Base-by-base conservation (phyloP, 495 filamentous ascomycete species). In the Penicillium alfredii region DNA sequence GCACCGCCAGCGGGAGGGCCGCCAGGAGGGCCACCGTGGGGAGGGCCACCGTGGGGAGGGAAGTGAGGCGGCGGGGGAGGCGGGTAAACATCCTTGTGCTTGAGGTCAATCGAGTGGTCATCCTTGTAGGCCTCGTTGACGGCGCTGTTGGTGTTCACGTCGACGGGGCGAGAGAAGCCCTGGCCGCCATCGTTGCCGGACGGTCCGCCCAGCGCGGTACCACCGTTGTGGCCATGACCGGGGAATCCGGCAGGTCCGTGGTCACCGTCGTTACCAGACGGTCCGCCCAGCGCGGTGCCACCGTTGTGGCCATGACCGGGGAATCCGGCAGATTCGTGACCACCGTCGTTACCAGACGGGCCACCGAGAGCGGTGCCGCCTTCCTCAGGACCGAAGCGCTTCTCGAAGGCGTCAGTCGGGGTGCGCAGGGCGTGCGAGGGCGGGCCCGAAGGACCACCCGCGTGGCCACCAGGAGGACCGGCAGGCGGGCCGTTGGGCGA, bases 111-210 rank as follows among this genome's bases (percentile, higher is more conserved):
- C 20, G 44, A 51, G 35, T 55, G 51, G 18, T 55, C 45, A 30
- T 55, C 51, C 27, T 47, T 22, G 31, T 29, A 41, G 19, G 36
- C 14, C 47, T 55, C 51, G 20, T 55, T 33, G 5, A 55, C 35
- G 10, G 20, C 26, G 15, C 40, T 55, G 19, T 46, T 23, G 27
- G 40, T 41, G 25, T 51, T 16, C 8, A 38, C 40, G 6, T 29
- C 47, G 32, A 45, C 34, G 11, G 47, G 40, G 8, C 31, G 30
- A 16, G 35, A 37, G 25, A 47, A 47, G 20, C 29, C 26, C n/a
- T 40, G 25, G 7, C 47, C 51, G 9, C 36, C 43, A 22, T 55
- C 51, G 12, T 51, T 14, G 2, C 51, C 51, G 11, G 46, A 50
- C 13, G 51, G 51, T 11, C 51, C 51, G 30, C 51, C 51, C 15